Conservation (phyloP, 768 basidiomycete genomes). For the Boletus vermiculosoides region DNA sequence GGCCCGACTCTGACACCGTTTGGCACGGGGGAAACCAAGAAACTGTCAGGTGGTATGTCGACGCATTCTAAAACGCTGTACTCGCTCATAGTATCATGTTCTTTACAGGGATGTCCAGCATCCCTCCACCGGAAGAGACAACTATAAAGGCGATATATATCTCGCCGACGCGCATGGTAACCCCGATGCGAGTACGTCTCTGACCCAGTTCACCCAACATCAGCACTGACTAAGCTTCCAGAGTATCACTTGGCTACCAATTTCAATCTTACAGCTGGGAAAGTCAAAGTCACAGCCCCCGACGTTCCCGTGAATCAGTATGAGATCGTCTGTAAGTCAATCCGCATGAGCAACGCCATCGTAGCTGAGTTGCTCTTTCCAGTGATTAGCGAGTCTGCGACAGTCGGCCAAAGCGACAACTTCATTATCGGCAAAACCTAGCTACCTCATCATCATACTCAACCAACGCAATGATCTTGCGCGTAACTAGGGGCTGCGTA, state of each 20-base stretch:
- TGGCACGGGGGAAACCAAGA: constrained; percentile 19
- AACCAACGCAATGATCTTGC: neutral
- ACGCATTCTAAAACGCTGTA: neutral
- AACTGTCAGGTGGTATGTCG: constrained; percentile 32
- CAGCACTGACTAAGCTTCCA: constrained; percentile 12
- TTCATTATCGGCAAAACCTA: constrained; percentile 23
- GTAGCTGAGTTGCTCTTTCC: constrained; percentile 2
- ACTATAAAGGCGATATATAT: constrained; percentile 27
- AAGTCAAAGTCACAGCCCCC: constrained; percentile 28
- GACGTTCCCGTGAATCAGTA: constrained; percentile 6
- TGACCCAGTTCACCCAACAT: neutral
- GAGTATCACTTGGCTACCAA: constrained; percentile 23
- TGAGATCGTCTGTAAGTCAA: constrained; percentile 31
- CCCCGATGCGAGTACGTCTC: constrained; percentile 15
- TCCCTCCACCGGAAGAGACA: constrained; percentile 32
- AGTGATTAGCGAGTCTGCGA: constrained; percentile 14
- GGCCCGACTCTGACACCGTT: constrained; percentile 22
- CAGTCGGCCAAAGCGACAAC: neutral
- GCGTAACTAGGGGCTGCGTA: neutral
- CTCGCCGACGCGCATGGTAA: no score
- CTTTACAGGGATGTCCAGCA: constrained; percentile 31
- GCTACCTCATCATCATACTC: neutral
- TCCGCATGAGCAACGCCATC: neutral
- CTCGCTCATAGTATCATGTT: neutral
- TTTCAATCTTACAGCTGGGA: constrained; percentile 33